Base-by-base conservation (phyloP, 768 basidiomycete species). In the Xerocomus spinulosus region DNA sequence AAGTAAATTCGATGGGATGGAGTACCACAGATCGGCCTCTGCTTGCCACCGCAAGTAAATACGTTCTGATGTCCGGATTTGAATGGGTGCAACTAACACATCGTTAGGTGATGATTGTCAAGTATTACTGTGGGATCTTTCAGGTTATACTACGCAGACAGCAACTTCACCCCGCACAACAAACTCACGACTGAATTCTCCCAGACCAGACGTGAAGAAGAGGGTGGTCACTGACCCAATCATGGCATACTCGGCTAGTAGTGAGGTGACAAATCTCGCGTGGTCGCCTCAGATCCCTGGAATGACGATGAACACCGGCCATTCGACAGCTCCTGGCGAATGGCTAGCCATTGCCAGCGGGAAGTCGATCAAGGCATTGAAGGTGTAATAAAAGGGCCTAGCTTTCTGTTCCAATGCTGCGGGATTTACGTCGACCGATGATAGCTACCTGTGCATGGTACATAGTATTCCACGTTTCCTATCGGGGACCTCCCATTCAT, bases 1-100 rank as follows among this genome's bases (percentile, higher is more conserved):
- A 84, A 48, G 78, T 97, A 38, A 92, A 93, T 57, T 87, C 87
- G 2, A 77, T 97, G 40, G 89, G 87, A 7, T 98, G 95, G 95
- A 87, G 93, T 24, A 79, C 86, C 4, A 80, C 80, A 3, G 87
- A 92, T 18, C 85, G 81, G 23, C 88, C 91, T 13, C 75, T 93
- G 44, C 74, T 96, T 35, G 92, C 90, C 14, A 92, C 88, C 25
- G 92, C 90, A 56, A 87, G 93, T 89, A 68, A 55, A 78, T 67
- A 3, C n/a, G 20, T 44, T 26, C 32, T 35, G 42, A 49, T 32
- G 15, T 28, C 32, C 17, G 9, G 30, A 8, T 8, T 12, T 21
- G 21, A 41, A 25, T 18, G 9, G 17, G 29, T 17, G 10, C 13
- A 42, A 26, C 59, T 50, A 13, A 53, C 26, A 8, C 23, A 23